A percentile compares a stretch with the other conserved stretches of the same genome.
Evolutionary conservation across 2,329 filamentous ascomycete genomes (phyloP).

Genomic region (Pyrenochaeta sp.): DNA sequence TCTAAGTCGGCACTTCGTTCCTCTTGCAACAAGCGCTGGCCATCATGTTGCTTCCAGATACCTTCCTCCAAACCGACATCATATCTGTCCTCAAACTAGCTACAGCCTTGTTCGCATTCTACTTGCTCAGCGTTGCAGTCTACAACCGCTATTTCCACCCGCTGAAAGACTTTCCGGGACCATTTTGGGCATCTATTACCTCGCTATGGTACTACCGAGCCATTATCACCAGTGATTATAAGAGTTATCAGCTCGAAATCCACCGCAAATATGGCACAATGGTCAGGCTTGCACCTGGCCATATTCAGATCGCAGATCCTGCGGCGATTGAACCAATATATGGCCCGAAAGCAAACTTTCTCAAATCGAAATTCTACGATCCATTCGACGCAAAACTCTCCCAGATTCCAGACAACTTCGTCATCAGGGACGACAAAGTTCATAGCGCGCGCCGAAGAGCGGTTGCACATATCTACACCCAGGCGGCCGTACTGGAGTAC

Average conservation of each 20-base stretch:
- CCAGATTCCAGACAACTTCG: constrained; percentile 17
- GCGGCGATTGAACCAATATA: no score
- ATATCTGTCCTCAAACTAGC: no score
- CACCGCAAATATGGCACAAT: constrained; percentile 47
- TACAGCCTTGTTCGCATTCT: no score
- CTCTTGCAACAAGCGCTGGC: no score
- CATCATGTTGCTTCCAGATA: no score
- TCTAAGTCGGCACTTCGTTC: no score
- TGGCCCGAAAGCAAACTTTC: constrained; percentile 12
- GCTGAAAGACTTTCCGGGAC: constrained; percentile 19
- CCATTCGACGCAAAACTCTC: constrained; percentile 10
- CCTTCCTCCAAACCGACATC: no score
- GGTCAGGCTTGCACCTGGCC: constrained; percentile 57
- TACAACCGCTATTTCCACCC: constrained; percentile 4
- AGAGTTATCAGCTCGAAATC: no score
- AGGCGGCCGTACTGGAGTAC: constrained; percentile 22
- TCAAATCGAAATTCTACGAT: constrained; percentile 25
- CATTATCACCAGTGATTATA: background rate
- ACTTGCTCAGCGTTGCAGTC: no score
- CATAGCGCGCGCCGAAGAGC: constrained; percentile 17
- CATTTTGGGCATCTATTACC: constrained; percentile 23
- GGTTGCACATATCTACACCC: constrained; percentile 15
- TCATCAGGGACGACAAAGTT: constrained; percentile 6
- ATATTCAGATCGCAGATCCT: constrained; percentile 41
- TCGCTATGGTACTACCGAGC: constrained; percentile 18